phyloP scores from a whole-genome alignment of 805 yeast species.

The Yarrowia sp. region DNA sequence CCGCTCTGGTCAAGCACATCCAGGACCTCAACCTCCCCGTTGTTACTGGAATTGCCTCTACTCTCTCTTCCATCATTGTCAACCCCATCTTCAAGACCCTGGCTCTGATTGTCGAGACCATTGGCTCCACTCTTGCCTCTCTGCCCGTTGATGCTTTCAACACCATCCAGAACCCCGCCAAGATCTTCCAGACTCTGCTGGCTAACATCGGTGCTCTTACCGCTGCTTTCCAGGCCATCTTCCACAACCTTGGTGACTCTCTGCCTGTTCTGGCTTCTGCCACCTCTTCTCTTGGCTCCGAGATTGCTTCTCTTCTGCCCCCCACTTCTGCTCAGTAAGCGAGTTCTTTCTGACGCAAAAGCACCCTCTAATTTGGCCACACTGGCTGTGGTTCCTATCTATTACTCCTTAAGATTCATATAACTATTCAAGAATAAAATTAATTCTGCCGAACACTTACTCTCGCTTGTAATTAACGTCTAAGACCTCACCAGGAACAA shows the following conservation, averaged over 20 bases:
- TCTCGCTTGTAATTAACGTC: no score
- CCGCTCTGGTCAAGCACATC: conserved; percentile 9
- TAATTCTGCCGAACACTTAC: no score
- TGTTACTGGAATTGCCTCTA: conserved; percentile 4
- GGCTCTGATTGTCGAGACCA: conserved; percentile 17
- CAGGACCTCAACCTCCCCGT: conserved; percentile 9
- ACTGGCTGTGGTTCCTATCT: not conserved
- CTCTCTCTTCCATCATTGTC: not conserved
- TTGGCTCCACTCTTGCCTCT: conserved; percentile 5
- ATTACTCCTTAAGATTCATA: not conserved
- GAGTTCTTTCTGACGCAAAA: not conserved
- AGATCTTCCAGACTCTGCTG: conserved; percentile 13
- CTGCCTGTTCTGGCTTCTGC: not conserved
- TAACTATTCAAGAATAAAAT: not conserved
- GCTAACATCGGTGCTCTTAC: not conserved
- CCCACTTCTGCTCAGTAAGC: not conserved
- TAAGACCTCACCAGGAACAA: conserved; percentile 12
- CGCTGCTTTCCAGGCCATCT: not conserved
- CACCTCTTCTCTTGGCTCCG: conserved; percentile 23
- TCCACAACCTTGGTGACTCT: not conserved
- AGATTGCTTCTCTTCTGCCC: not conserved
- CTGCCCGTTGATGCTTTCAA: conserved; percentile 5
- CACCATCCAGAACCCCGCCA: not conserved
- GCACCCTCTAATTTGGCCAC: not conserved
- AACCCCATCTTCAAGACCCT: conserved; percentile 23